These are phyloP conservation scores for Oxyria digyna DNA, from an alignment of 148 eudicot species.

Conservation along the genomic window DNA sequence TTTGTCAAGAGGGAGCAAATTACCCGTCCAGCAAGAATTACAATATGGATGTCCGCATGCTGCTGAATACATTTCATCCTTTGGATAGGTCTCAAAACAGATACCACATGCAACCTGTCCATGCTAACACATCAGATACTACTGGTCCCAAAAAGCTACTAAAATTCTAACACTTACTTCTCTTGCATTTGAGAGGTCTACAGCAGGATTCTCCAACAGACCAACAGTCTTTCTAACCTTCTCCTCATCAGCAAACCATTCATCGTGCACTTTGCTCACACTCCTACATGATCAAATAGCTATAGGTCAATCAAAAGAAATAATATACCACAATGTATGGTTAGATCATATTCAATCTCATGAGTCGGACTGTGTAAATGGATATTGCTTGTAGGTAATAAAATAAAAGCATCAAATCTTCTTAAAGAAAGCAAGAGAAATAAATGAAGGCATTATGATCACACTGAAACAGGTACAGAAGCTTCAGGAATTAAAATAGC, in stretches of 20 bases:
- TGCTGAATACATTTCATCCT: constrained; percentile 40
- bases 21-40: constrained; percentile 65
- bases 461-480: background rate
- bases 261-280: constrained; percentile 77
- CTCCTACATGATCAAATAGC: constrained; percentile 39
- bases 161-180: constrained; percentile 29
- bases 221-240: constrained; percentile 65
- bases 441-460: background rate
- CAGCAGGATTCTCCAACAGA: constrained; percentile 43
- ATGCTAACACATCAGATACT: background rate
- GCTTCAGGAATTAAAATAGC: background rate
- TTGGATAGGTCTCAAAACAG: constrained; percentile 60
- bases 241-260: constrained; percentile 89
- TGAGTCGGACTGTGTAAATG: background rate
- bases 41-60: constrained; percentile 89
- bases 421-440: background rate
- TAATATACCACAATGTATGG: background rate
- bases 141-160: background rate
- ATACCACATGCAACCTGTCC: constrained; percentile 71
- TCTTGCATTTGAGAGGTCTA: constrained; percentile 27
- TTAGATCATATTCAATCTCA: background rate
- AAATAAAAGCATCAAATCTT: background rate
- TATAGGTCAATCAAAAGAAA: background rate
- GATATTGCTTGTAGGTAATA: background rate
- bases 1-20: background rate